phyloP scores from a whole-genome alignment of 2,329 filamentous ascomycete species.

The Fusarium kyushuense region DNA sequence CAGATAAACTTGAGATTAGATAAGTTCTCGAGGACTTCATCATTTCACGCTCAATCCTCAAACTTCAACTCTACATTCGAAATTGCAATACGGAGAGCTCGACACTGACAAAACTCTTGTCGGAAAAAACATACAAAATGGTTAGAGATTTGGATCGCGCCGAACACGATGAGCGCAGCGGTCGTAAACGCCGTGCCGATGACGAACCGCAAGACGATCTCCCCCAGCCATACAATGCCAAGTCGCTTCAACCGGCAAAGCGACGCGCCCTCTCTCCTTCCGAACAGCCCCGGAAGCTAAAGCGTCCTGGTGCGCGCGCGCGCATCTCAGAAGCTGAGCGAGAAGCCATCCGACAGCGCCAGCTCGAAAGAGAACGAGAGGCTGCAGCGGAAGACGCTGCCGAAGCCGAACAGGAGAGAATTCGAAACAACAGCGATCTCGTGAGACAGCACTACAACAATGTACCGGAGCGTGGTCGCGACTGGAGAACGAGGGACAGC shows the following conservation, averaged over 20 bases:
- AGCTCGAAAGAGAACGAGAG: constrained; percentile 67
- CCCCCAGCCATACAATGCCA: constrained; percentile 71
- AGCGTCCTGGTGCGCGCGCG: constrained; percentile 74
- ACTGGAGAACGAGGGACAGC: constrained; percentile 94
- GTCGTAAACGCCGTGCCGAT: constrained; percentile 51
- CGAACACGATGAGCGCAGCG: constrained; percentile 35
- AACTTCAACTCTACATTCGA: constrained; percentile 4
- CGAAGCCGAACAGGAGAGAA: constrained; percentile 55
- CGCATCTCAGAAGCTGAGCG: constrained; percentile 76
- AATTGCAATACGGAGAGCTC: not conserved
- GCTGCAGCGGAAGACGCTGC: constrained; percentile 54
- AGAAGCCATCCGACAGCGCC: constrained; percentile 73
- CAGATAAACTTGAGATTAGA: constrained; percentile 21
- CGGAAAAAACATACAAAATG: constrained; percentile 19
- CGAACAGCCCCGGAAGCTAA: constrained; percentile 71
- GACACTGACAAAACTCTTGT: not conserved
- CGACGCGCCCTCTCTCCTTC: constrained; percentile 68
- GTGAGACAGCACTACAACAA: constrained; percentile 96
- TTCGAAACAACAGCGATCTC: constrained; percentile 77
- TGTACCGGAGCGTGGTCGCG: constrained; percentile 90
- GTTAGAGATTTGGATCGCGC: constrained; percentile 32
- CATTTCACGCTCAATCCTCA: constrained; percentile 14
- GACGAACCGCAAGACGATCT: constrained; percentile 59
- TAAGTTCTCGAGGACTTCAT: constrained; percentile 11
- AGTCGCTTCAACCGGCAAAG: constrained; percentile 68